Base-by-base conservation (phyloP, 73 alveolate genomes). In the Blepharisma stoltei region DNA sequence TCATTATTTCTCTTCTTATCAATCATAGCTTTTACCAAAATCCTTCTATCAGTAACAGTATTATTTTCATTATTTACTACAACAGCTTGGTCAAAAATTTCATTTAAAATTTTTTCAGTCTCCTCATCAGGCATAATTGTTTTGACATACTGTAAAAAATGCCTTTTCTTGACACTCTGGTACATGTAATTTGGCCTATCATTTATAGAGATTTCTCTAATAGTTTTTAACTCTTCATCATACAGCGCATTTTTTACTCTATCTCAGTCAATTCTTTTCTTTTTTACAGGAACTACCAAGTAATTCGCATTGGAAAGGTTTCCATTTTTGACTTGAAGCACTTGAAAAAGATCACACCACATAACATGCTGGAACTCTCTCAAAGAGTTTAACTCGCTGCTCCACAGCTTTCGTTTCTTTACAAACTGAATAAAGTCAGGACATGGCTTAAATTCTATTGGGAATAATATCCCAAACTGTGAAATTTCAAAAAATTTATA, bases 341-440 rank as follows among this genome's bases (percentile, higher is more conserved):
- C 37, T 47, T 60, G 14, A 60, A 60, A 60, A n/a, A 60, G 14
- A 60, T 60, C 73, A 5, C 46, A 14, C 73, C 73, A 60, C 11
- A 60, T n/a, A 14, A 14, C 73, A 18, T 60, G 73, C 45, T 60
- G 73, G 4, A 60, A 60, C n/a, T 25, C 23, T 25, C 23, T 25
- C 23, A 60, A 60, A 14, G 11, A 14, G n/a, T 60, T 38, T 60
- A 20, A 25, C 11, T n/a, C 45, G 14, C 18, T 9, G 14, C 18
- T 18, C 14, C 38, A 9, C 18, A 60, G 49, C 2, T 32, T 32
- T 32, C 2, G 23, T 60, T n/a, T 25, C 14, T 14, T 18, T 11
- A 18, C 3, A 60, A 20, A 60, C 45, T 14, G 45, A 20, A 25
- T 60, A 9, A 60, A 14, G 4, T n/a, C 14, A 25, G 14, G 14